Evolutionary conservation across 2,329 filamentous ascomycete species (phyloP), one percentile per base, ranked within the genome.

Genomic region (Alternaria sp.): DNA sequence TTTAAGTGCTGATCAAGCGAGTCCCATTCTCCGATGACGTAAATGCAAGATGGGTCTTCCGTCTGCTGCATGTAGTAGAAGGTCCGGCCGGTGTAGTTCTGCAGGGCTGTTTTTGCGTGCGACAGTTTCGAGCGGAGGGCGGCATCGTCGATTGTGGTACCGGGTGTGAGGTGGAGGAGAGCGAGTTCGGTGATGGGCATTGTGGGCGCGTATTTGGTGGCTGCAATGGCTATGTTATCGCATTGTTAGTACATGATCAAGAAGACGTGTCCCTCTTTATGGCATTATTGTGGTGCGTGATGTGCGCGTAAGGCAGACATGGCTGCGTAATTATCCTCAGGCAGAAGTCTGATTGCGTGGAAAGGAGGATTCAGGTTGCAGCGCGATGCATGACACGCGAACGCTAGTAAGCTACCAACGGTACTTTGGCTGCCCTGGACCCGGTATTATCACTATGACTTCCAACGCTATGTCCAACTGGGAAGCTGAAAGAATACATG

Each of bases 121-220:
- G 59, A 54, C 5, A 84, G 74, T n/a, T 73, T 76, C 18, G 66
- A 57, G 41, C 69, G 67, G 5, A 80, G 53, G 5, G 60, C 49
- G 18, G 71, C 39, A 9, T 72, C 62, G 4, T 66, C 41, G 43
- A 66, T 24, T 18, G 67, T 63, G 39, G 64, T 66, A 36, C 65
- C 62, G 30, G 69, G 62, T 14, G 70, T 72, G 30, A 83, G 68
- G 20, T 72, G 78, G 6, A 83, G 74, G 36, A 81, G 77, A 3
- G 81, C 82, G 39, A 84, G 64, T 66, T 84, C 81, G n/a, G 81
- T 83, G 53, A 81, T 70, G 16, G 76, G 28, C 78, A 81, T 81
- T 34, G 59, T 61, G 24, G 14, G 12, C 24, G n/a, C 36, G 36
- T 18, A 18, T 44, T 32, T 22, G 22, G n/a, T 38, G 39, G 8